Conservation (phyloP, 179 eudicot genomes). For the Heliamphora pulchella region DNA sequence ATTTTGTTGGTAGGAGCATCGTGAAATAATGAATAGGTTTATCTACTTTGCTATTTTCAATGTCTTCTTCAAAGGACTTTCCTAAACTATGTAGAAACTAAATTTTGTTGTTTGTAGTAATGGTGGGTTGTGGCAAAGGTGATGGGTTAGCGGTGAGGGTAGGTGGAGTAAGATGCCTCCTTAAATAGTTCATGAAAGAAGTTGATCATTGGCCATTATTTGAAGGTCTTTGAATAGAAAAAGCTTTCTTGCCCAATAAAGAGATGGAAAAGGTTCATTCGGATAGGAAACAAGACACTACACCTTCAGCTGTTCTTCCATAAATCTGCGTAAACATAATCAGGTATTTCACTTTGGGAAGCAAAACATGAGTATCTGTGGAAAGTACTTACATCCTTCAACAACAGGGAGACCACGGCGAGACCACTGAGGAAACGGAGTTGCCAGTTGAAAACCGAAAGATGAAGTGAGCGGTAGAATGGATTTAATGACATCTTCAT, state of each 20-base stretch:
- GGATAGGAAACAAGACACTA: too few relatives aligned
- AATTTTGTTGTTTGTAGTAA: too few relatives aligned
- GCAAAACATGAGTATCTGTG: not conserved
- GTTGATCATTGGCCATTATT: too few relatives aligned
- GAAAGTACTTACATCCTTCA: conserved; percentile 67
- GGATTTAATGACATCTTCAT: conserved; percentile 82
- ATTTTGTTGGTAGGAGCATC: too few relatives aligned
- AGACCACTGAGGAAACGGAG: conserved; percentile 78
- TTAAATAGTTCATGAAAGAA: too few relatives aligned
- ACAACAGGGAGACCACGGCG: conserved; percentile 88
- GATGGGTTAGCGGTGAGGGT: too few relatives aligned
- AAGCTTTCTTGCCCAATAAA: too few relatives aligned
- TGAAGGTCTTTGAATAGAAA: too few relatives aligned
- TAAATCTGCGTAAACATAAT: not conserved
- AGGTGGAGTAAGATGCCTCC: too few relatives aligned
- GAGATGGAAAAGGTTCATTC: too few relatives aligned
- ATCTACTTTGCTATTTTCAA: not conserved
- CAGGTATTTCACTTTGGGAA: not conserved
- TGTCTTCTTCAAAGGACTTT: not conserved
- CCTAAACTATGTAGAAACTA: not conserved
- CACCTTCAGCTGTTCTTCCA: not conserved
- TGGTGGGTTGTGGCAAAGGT: too few relatives aligned
- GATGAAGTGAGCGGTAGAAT: conserved; percentile 59
- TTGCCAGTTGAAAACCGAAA: conserved; percentile 59
- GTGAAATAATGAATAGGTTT: too few relatives aligned